These are phyloP conservation scores for Ogataea zsoltii DNA, from an alignment of 805 yeast species.

Conservation along the genomic window DNA sequence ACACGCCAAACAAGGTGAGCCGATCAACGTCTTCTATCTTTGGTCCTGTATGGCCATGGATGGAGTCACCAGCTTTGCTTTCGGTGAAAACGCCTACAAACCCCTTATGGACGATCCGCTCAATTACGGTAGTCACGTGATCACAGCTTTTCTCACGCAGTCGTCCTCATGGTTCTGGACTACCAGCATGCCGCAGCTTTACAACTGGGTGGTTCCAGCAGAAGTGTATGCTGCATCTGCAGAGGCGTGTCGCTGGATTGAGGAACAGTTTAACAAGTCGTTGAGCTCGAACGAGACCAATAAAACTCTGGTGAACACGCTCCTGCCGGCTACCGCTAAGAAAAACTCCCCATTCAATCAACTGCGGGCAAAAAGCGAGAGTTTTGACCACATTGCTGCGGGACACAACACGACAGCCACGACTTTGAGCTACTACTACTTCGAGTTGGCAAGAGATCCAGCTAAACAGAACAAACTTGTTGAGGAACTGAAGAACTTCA, in stretches of 20 bases:
- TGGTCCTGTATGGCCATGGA: conserved; percentile 76
- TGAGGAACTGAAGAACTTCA: conserved; percentile 41
- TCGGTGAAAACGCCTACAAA: conserved; percentile 52
- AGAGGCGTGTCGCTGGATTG: conserved; percentile 48
- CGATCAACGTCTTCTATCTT: conserved; percentile 58
- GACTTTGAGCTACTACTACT: conserved; percentile 58
- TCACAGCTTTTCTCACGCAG: conserved; percentile 47
- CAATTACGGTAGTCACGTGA: conserved; percentile 41
- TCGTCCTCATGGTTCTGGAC: conserved; percentile 69
- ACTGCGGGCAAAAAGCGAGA: conserved; percentile 44
- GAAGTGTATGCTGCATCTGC: conserved; percentile 39
- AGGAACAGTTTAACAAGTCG: conserved; percentile 28
- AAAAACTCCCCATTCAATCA: conserved; percentile 18
- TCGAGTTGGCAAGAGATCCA: conserved; percentile 53
- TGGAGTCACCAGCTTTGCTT: conserved; percentile 59
- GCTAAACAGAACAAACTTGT: conserved; percentile 48
- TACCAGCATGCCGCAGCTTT: conserved; percentile 56
- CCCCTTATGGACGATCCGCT: conserved; percentile 41
- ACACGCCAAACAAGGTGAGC: conserved; percentile 19
- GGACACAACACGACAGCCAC: conserved; percentile 78
- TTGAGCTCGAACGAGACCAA: conserved; percentile 7
- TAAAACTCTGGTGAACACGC: conserved; percentile 26
- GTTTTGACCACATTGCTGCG: conserved; percentile 69
- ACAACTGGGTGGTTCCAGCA: conserved; percentile 48
- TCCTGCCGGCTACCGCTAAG: conserved; percentile 18